Base-by-base conservation (phyloP, 345 rosid genomes). In the Microcos paniculata region DNA sequence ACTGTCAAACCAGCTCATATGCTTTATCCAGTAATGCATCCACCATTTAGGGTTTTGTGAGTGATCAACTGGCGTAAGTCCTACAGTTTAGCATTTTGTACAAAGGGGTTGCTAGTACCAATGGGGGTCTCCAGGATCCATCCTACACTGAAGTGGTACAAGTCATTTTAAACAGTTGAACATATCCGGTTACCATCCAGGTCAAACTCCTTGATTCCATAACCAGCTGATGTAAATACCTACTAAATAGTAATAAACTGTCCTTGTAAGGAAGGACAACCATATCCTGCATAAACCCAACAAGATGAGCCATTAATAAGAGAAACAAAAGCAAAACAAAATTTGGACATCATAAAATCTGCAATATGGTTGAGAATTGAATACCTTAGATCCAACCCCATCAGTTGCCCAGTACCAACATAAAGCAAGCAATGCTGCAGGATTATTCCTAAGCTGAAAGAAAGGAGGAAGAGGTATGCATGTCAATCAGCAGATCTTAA, bases 191-290 rank as follows among this genome's bases (percentile, higher is more conserved):
- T 93, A 68, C 99, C 97, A 62, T 93, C 94, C 75, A 96, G 89
- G 81, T 96, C 99, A 86, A 91, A 91, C 83, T 96, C 98, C 89
- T 96, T 96, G 65, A 93, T 87, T 96, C 99, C 99, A 96, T 96
- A 77, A 93, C 99, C 79, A 93, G 87, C 85, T 96, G 99, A 82
- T 96, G 98, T 80, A 96, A 79, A 83, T 96, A 96, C 78, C 98
- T 83, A 76, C 99, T 96, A 87, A 93, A 92, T 66, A 96, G 83
- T 75, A 96, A 85, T 58, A 93, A 86, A 86, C 97, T 96, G 81
- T 96, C 99, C 89, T 93, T 96, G 85, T 96, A 96, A 70, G 99
- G 98, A 83, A 96, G 99, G 79, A 96, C 88, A 52, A 96, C 99
- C 99, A 96, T 96, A 83, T 93, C 98, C 99, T 96, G 88, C 64